Percentiles rank a stretch among this genome's conserved stretches.
These are phyloP conservation scores for Schizonepeta tenuifolia DNA, from an alignment of 257 asterid genomes.

Conservation along the genomic window DNA sequence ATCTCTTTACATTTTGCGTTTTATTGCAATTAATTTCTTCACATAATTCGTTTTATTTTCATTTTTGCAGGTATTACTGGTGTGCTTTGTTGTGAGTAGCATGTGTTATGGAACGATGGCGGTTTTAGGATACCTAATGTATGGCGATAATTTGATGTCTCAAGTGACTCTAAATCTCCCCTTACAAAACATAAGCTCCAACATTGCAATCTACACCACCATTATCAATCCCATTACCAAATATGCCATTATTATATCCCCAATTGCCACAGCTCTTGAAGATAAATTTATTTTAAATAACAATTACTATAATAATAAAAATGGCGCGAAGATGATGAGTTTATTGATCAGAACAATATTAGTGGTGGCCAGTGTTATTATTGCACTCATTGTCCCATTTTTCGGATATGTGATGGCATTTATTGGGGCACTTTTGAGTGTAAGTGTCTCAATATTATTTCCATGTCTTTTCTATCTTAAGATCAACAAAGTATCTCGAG, in stretches of 20 bases:
- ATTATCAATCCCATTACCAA: slow-evolving; percentile 52
- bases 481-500: slow-evolving; percentile 36
- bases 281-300: not conserved
- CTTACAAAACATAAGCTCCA: slow-evolving; percentile 32
- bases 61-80: slow-evolving; percentile 45
- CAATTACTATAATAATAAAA: not conserved
- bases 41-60: too few species aligned
- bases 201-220: slow-evolving; percentile 55
- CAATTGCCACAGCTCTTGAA: slow-evolving; percentile 35
- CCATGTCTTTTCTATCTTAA: slow-evolving; percentile 58
- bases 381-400: slow-evolving; percentile 33
- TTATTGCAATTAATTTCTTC: not conserved
- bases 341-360: slow-evolving; percentile 21
- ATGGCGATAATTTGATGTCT: slow-evolving; percentile 44
- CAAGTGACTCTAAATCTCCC: slow-evolving; percentile 62
- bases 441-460: slow-evolving; percentile 44
- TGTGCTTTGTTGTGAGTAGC: slow-evolving; percentile 49
- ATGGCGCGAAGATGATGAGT: not conserved
- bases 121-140: slow-evolving; percentile 56
- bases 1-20: too few species aligned
- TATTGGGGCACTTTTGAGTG: slow-evolving; percentile 48
- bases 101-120: slow-evolving; percentile 55
- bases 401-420: slow-evolving; percentile 59
- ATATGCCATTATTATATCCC: slow-evolving; percentile 43
- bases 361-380: slow-evolving; percentile 21